phyloP scores from a whole-genome alignment of 2,329 filamentous ascomycete genomes.

The Didymella sp. region DNA sequence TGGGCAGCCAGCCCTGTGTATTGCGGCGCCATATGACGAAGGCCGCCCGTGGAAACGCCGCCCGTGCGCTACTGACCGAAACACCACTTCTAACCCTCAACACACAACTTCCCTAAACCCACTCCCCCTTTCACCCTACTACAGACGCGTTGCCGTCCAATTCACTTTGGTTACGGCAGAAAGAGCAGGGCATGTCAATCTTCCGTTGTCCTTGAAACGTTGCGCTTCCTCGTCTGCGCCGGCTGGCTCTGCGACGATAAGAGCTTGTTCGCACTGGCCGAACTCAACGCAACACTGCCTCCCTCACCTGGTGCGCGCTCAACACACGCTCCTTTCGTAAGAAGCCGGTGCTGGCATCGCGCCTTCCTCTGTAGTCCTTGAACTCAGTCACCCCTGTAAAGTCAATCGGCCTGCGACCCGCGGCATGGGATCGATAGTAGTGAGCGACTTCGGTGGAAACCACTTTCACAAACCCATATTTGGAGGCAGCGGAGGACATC shows the following conservation, averaged over 20 bases:
- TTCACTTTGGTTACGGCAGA: slow-evolving; percentile 54
- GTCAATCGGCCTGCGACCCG: slow-evolving; percentile 32
- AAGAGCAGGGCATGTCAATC: slow-evolving; percentile 37
- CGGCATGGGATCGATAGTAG: slow-evolving; percentile 68
- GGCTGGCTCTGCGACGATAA: slow-evolving; percentile 32
- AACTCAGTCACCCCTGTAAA: slow-evolving; percentile 9
- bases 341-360: slow-evolving; percentile 22
- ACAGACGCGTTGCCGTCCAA: slow-evolving; percentile 51
- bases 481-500: slow-evolving; percentile 56
- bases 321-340: slow-evolving; percentile 23
- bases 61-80: slow-evolving; percentile 37
- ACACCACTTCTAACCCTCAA: slow-evolving; percentile 33
- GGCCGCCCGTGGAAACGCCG: slow-evolving; percentile 27
- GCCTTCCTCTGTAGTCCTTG: slow-evolving; percentile 19
- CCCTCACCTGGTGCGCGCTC: slow-evolving; percentile 23
- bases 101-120: slow-evolving; percentile 29
- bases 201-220: slow-evolving; percentile 12
- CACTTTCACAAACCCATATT: slow-evolving; percentile 76
- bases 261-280: slow-evolving; percentile 30
- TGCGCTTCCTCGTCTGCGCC: slow-evolving; percentile 26
- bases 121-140: slow-evolving; percentile 17
- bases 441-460: slow-evolving; percentile 76
- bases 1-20: slow-evolving; percentile 22
- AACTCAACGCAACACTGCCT: slow-evolving; percentile 24
- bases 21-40: slow-evolving; percentile 28